Evolutionary conservation across 345 rosid genomes (phyloP).

Genomic region (Schrenkiella parvula): DNA sequence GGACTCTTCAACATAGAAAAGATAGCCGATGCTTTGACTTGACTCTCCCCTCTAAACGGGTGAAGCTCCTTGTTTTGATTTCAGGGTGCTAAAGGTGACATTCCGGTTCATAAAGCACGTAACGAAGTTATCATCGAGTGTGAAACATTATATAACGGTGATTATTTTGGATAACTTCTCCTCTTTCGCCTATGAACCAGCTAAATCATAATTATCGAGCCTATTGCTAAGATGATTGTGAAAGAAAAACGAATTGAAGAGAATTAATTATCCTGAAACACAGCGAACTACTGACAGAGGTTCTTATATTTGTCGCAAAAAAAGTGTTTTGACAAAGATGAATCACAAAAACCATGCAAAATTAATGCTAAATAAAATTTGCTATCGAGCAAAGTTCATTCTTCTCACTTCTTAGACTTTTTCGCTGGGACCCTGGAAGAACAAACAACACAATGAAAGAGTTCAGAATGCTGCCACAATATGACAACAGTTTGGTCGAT

Average conservation of each 20-base stretch:
- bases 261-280: not conserved
- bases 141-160: no score
- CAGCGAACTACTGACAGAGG: not conserved
- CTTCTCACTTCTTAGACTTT: conserved; percentile 49
- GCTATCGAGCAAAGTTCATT: not conserved
- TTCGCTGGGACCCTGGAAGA: conserved; percentile 43
- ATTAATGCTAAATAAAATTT: not conserved
- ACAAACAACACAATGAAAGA: not conserved
- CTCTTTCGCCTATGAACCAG: no score
- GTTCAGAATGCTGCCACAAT: not conserved
- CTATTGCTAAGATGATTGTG: not conserved
- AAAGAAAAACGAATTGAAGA: not conserved
- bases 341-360: conserved; percentile 16
- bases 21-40: no score
- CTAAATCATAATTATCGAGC: not conserved
- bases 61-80: no score
- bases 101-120: no score
- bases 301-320: not conserved
- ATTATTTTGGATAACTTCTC: no score
- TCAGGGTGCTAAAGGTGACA: no score
- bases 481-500: not conserved
- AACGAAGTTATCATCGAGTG: no score
- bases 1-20: no score
- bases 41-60: no score
- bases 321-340: conserved; percentile 13